phyloP scores from a whole-genome alignment of 805 yeast genomes.

The Saccharomycodes ludwigii region DNA sequence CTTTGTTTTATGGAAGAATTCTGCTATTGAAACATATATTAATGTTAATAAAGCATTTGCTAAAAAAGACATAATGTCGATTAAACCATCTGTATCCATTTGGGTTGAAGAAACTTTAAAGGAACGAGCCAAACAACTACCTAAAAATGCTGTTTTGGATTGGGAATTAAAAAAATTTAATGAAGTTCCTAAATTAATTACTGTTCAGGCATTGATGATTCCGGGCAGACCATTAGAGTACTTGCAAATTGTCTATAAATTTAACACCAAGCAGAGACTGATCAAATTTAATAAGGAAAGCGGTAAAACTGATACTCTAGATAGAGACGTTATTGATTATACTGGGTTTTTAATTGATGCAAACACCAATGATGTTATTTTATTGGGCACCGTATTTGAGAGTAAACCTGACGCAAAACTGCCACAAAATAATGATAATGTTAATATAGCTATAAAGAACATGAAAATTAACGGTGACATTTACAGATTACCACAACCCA shows the following conservation, averaged over 20 bases:
- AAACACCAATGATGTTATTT: slow-evolving; percentile 38
- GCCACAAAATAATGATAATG: slow-evolving; percentile 15
- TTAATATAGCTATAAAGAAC: slow-evolving; percentile 16
- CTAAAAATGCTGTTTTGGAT: slow-evolving; percentile 40
- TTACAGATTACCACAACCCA: slow-evolving; percentile 14
- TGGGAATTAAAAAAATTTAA: slow-evolving; percentile 73
- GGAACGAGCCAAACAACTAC: slow-evolving; percentile 40
- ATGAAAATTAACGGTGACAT: slow-evolving; percentile 23
- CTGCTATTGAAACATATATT: slow-evolving; percentile 65
- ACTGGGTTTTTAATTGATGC: slow-evolving; percentile 52
- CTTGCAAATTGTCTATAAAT: slow-evolving; percentile 50
- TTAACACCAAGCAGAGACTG: slow-evolving; percentile 50
- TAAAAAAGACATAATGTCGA: slow-evolving; percentile 33
- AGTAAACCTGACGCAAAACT: slow-evolving; percentile 31
- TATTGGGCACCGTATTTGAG: slow-evolving; percentile 63
- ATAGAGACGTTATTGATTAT: slow-evolving; percentile 48
- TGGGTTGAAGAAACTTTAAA: slow-evolving; percentile 51
- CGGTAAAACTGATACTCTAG: slow-evolving; percentile 32
- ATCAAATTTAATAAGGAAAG: slow-evolving; percentile 34
- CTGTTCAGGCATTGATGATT: slow-evolving; percentile 54
- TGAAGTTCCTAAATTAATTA: slow-evolving; percentile 57
- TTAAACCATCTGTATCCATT: slow-evolving; percentile 37
- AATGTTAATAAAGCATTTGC: slow-evolving; percentile 79
- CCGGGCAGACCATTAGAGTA: slow-evolving; percentile 42
- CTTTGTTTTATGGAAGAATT: slow-evolving; percentile 72